Base-by-base conservation (phyloP, 164 flowering plant genomes). In the Piper longum region DNA sequence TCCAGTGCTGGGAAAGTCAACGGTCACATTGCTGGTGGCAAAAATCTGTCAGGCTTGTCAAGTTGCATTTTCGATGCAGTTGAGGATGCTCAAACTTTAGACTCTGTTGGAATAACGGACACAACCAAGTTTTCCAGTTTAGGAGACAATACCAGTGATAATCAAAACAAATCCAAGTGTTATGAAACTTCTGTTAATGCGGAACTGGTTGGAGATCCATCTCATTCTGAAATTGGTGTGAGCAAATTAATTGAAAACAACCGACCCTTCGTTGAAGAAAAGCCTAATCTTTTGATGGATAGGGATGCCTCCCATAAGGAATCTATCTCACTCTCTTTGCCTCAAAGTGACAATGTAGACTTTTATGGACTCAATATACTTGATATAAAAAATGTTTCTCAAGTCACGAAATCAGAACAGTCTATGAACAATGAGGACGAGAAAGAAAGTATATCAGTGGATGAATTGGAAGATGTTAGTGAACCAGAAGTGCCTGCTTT, bases 181-280 rank as follows among this genome's bases (percentile, higher is more conserved):
- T 36, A 56, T 64, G 44, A 54, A 17, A 65, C 66, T 62, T 58
- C 54, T 19, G 48, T 36, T 71, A 69, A 64, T 19, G 56, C 54
- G 19, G 71, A 66, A 17, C 43, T 51, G 73, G 67, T 57, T n/a
- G 75, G 64, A 64, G 72, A 70, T 59, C 56, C 12, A 19, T 13
- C 55, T 59, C 13, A 62, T 36, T n/a, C 26, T 36, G 71, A 60
- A 56, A 64, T 60, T 66, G 57, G 60, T 19, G 62, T 55, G 5
- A 26, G 59, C 48, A 69, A 36, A 36, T 61, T 67, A 54, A 56
- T 44, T 71, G 67, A 43, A 48, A 2, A 48, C 52, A 48, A 48
- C 8, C 52, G 7, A 14, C 0, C 9, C 3, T 48, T 48, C 14
- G 52, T 48, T 9, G 52, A 48, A 14, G 12, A 9, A 48, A 48